Evolutionary conservation across 208 protist genomes (phyloP), one percentile per base, ranked within the genome.

Genomic region (Herpetomonas samuelpessoai): DNA sequence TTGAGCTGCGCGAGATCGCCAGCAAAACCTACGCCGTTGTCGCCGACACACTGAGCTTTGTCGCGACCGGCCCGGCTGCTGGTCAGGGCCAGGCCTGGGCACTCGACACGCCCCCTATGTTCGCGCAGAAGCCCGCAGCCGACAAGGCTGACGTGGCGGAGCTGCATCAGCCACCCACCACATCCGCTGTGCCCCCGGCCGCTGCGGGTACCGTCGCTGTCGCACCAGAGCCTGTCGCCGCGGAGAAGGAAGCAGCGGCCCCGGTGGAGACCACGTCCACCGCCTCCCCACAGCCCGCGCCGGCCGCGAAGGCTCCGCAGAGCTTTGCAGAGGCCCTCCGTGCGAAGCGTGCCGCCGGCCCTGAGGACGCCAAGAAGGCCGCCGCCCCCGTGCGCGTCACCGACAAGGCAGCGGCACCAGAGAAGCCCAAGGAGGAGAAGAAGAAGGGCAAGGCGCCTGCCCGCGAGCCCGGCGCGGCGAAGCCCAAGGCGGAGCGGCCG

Each of bases 101-200:
- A n/a, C 48, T 71, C n/a, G 69, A 77, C 29, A 76, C 79, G n/a
- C 79, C 79, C 19, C 76, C 72, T 2, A 83, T 83, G 76, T 77
- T 78, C 65, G 62, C 76, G 22, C 3, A 29, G 35, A 9, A 60
- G 48, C 19, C 48, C 62, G 19, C n/a, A 68, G 2, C n/a, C 51
- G n/a, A n/a, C 14, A 41, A 48, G 59, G 50, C 57, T 19, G 59
- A 31, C 31, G 64, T 77, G 54, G 53, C 62, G 21, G 38, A 14
- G 30, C 65, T 80, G 18, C 66, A 63, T 30, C 68, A 80, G 53
- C 73, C 69, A 0, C 27, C 65, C 7, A 45, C 71, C 14, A 62
- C 62, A 4, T 54, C 61, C 1, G 48, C 47, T 21, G 39, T 51
- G 35, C 38, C 38, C 67, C 18, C 31, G 1, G 24, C 25, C 28